These are phyloP conservation scores for Dichotomopilus funicola DNA, from an alignment of 2,329 filamentous ascomycete species.

Conservation along the genomic window DNA sequence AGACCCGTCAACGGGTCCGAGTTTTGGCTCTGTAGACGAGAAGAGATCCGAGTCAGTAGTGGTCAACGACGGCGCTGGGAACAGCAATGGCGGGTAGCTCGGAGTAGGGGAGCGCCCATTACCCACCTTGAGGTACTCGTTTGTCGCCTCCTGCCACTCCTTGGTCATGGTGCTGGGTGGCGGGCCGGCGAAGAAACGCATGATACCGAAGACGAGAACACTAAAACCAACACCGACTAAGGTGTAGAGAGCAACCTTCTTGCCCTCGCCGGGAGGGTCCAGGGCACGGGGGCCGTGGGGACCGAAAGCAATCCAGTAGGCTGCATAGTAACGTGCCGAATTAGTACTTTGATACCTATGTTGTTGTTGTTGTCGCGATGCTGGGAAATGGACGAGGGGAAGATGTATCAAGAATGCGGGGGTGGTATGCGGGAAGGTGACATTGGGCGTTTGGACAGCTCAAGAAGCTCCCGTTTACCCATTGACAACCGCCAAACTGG, in stretches of 20 bases:
- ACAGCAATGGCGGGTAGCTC: not conserved
- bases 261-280: constrained; percentile 75
- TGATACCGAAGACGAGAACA: constrained; percentile 62
- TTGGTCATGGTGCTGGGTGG: constrained; percentile 84
- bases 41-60: constrained; percentile 12
- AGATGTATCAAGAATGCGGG: not conserved
- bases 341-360: constrained; percentile 26
- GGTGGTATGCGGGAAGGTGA: not conserved
- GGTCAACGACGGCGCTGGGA: not conserved
- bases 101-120: too few relatives aligned
- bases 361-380: not conserved
- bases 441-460: constrained; percentile 4
- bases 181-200: constrained; percentile 66
- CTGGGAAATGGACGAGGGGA: too few relatives aligned
- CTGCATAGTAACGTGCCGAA: constrained; percentile 45
- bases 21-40: constrained; percentile 60
- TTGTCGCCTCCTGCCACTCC: constrained; percentile 93
- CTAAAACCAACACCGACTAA: constrained; percentile 59
- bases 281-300: constrained; percentile 86
- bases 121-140: constrained; percentile 87
- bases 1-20: constrained; percentile 83
- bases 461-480: constrained; percentile 13
- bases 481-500: constrained; percentile 5
- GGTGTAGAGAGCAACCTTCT: constrained; percentile 71
- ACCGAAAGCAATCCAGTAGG: constrained; percentile 98